These are phyloP conservation scores for Clarireedia sp. DNA, from an alignment of 2,329 filamentous ascomycete species.

Conservation along the genomic window DNA sequence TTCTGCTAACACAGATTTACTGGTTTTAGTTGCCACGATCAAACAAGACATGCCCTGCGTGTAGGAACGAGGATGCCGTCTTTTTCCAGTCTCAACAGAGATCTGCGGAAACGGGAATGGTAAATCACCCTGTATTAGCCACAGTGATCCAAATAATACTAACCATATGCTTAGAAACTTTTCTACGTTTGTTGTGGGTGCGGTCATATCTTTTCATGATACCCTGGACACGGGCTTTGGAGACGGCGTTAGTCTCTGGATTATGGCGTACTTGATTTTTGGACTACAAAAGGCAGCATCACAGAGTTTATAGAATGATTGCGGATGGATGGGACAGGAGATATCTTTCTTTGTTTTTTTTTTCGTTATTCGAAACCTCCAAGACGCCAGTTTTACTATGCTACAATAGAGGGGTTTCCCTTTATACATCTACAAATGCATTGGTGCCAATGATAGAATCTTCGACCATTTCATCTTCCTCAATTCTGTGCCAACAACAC, in stretches of 20 bases:
- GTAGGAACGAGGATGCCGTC: constrained; percentile 81
- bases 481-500: constrained; percentile 83
- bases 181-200: constrained; percentile 94
- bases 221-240: constrained; percentile 11
- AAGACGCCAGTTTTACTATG: constrained; percentile 7
- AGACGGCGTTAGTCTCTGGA: constrained; percentile 4
- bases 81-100: constrained; percentile 99
- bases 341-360: neutral
- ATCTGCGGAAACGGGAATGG: constrained; percentile 96
- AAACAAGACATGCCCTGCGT: constrained; percentile 77
- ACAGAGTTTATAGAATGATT: neutral
- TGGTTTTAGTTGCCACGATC: constrained; percentile 75
- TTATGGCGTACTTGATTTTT: constrained; percentile 7
- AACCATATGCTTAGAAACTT: constrained; percentile 56
- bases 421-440: constrained; percentile 50
- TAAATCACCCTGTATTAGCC: constrained; percentile 39
- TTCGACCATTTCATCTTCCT: constrained; percentile 95
- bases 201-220: constrained; percentile 70
- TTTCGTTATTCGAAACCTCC: neutral
- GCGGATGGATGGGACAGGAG: neutral
- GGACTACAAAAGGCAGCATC: constrained; percentile 4
- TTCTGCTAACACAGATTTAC: constrained; percentile 34
- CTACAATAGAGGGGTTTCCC: neutral
- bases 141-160: neutral
- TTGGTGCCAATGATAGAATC: constrained; percentile 89